A percentile compares a stretch with the other conserved stretches of the same genome.
Conservation (phyloP, 2,329 filamentous ascomycete genomes). For the Emmonsia crescens region DNA sequence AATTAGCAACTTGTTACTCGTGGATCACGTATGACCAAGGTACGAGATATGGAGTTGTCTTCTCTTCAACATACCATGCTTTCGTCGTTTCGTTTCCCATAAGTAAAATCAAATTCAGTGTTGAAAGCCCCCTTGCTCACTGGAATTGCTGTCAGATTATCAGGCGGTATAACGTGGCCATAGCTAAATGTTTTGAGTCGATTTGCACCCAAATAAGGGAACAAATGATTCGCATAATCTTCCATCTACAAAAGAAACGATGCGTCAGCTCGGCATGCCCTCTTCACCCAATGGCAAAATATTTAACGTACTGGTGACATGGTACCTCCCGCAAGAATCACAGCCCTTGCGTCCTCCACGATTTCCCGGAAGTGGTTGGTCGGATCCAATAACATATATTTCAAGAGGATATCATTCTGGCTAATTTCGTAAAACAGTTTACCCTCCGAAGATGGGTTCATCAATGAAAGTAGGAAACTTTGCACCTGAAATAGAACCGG, state of each 20-base stretch:
- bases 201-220: conserved; percentile 56
- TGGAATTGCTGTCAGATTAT: conserved; percentile 70
- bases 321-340: conserved; percentile 86
- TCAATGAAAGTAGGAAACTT: conserved; percentile 66
- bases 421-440: conserved; percentile 46
- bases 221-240: conserved; percentile 78
- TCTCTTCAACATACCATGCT: conserved; percentile 41
- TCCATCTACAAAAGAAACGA: conserved; percentile 47
- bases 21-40: background rate
- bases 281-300: conserved; percentile 1
- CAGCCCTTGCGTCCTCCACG: conserved; percentile 69
- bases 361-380: conserved; percentile 85
- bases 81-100: conserved; percentile 59
- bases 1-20: background rate
- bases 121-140: conserved; percentile 43
- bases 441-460: conserved; percentile 66
- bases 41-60: background rate
- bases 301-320: conserved; percentile 68
- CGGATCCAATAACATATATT: conserved; percentile 82
- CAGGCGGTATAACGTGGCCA: conserved; percentile 79
- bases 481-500: conserved; percentile 54
- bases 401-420: conserved; percentile 49
- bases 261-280: conserved; percentile 5
- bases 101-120: conserved; percentile 73
- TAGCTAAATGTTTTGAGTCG: conserved; percentile 77